Evolutionary conservation across 1,284 basidiomycete species (phyloP).

Genomic region (Pterulicium gracile): DNA sequence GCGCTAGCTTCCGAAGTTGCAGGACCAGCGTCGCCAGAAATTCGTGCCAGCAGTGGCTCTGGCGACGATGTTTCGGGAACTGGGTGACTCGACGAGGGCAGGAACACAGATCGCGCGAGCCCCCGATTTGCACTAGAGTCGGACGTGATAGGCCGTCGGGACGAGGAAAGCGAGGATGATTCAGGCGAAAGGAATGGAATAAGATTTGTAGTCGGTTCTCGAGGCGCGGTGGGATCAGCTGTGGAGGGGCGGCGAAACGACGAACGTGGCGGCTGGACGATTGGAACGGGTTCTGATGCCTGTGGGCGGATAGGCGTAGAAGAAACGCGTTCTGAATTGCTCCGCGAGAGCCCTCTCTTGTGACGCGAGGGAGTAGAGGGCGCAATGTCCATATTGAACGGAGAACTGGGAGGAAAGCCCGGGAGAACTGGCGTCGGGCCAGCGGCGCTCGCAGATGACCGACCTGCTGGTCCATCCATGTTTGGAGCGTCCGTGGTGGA

Average conservation of each 20-base stretch:
- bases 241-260: conserved; percentile 17
- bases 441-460: no score
- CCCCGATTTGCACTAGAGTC: no score
- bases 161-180: no score
- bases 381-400: conserved; percentile 33
- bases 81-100: no score
- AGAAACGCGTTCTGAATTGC: conserved; percentile 35
- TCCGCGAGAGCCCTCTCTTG: conserved; percentile 32
- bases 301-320: conserved; percentile 14
- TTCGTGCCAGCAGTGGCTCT: no score
- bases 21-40: no score
- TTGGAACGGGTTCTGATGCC: conserved; percentile 1
- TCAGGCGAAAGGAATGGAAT: no score
- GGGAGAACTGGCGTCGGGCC: conserved; percentile 27
- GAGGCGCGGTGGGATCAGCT: conserved; percentile 18
- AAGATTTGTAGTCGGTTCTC: no score
- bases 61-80: no score
- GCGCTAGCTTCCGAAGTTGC: conserved; percentile 9
- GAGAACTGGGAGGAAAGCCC: conserved; percentile 37
- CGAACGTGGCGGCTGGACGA: conserved; percentile 14
- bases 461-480: no score
- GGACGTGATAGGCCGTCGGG: no score
- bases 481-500: conserved; percentile 11
- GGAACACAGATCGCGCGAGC: no score
- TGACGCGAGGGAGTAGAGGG: conserved; percentile 20